Evolutionary conservation across 768 basidiomycete genomes (phyloP).

Genomic region (Favolaschia claudopus): DNA sequence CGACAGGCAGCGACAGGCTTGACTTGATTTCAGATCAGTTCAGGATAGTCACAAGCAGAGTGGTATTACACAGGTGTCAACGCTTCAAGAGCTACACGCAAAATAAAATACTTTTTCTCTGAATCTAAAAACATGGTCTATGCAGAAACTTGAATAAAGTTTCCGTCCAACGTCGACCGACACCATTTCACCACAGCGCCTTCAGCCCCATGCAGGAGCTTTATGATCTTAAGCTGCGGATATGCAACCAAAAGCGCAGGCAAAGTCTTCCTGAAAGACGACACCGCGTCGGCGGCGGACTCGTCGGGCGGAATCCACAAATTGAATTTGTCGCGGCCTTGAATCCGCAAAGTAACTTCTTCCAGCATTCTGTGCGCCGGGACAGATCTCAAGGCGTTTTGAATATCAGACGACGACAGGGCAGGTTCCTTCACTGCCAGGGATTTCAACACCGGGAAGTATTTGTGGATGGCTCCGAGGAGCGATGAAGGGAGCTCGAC

Average conservation of each 20-base stretch:
- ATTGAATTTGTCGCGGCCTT: slow-evolving; percentile 25
- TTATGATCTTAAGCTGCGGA: slow-evolving; percentile 5
- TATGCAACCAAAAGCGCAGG: slow-evolving; percentile 4
- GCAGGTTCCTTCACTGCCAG: slow-evolving; percentile 14
- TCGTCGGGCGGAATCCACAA: slow-evolving; percentile 24
- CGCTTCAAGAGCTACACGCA: too few species aligned
- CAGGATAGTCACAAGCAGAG: too few species aligned
- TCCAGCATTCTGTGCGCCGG: slow-evolving; percentile 6
- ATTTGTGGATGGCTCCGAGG: slow-evolving; percentile 13
- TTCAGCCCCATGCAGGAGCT: slow-evolving; percentile 16
- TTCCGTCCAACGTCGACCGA: slow-evolving; percentile 9
- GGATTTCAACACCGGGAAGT: slow-evolving; percentile 11
- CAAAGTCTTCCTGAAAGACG: slow-evolving; percentile 17
- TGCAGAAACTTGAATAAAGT: slow-evolving; percentile 21
- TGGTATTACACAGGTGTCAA: too few species aligned
- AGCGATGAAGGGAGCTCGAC: slow-evolving; percentile 18
- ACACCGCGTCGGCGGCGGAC: slow-evolving; percentile 15
- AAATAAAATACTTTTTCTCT: too few species aligned
- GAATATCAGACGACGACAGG: slow-evolving; percentile 16
- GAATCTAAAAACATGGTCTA: too few species aligned
- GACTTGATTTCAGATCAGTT: too few species aligned
- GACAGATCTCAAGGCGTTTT: neutral
- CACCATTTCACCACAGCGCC: slow-evolving; percentile 15
- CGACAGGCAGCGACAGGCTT: too few species aligned
- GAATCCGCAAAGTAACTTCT: slow-evolving; percentile 14